Conservation (phyloP, 2,329 filamentous ascomycete species). For the Macrophomina phaseolina region DNA sequence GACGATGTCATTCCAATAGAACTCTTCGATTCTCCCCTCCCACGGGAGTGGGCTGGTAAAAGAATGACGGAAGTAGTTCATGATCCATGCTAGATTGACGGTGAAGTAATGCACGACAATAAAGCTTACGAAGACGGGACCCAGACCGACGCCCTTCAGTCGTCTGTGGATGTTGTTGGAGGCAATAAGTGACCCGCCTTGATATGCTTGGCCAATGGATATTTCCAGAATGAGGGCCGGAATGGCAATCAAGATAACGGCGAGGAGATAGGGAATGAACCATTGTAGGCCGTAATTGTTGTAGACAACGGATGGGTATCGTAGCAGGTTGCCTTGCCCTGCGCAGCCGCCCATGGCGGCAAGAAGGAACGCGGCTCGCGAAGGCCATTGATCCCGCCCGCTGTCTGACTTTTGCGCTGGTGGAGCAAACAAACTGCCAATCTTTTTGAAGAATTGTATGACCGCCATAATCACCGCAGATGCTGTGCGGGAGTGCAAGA, state of each 20-base stretch:
- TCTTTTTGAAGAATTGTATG: slow-evolving; percentile 32
- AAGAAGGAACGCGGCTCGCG: slow-evolving; percentile 60
- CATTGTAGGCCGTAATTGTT: slow-evolving; percentile 66
- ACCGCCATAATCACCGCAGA: slow-evolving; percentile 4
- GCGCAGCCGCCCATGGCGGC: slow-evolving; percentile 65
- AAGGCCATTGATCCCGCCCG: slow-evolving; percentile 62
- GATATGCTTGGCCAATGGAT: slow-evolving; percentile 59
- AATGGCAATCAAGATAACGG: slow-evolving; percentile 62
- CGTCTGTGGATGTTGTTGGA: slow-evolving; percentile 59
- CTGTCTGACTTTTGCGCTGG: slow-evolving; percentile 44
- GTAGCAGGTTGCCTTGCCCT: slow-evolving; percentile 63
- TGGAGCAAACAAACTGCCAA: slow-evolving; percentile 42
- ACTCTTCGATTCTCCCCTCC: slow-evolving; percentile 57
- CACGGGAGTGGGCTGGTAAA: slow-evolving; percentile 63
- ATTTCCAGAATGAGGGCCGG: slow-evolving; percentile 63
- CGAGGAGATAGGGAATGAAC: slow-evolving; percentile 64
- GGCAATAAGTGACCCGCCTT: slow-evolving; percentile 61
- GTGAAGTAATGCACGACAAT: slow-evolving; percentile 64
- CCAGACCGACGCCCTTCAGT: slow-evolving; percentile 61
- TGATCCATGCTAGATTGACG: slow-evolving; percentile 64
- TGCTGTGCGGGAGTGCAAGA: not conserved
- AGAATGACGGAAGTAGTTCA: slow-evolving; percentile 63
- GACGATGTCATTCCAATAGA: slow-evolving; percentile 57
- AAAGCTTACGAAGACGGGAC: slow-evolving; percentile 59
- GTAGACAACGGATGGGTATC: slow-evolving; percentile 64